Evolutionary conservation across 441 rosid species (phyloP), one percentile per base, ranked within the genome.

Genomic region (Adansonia gregorii): DNA sequence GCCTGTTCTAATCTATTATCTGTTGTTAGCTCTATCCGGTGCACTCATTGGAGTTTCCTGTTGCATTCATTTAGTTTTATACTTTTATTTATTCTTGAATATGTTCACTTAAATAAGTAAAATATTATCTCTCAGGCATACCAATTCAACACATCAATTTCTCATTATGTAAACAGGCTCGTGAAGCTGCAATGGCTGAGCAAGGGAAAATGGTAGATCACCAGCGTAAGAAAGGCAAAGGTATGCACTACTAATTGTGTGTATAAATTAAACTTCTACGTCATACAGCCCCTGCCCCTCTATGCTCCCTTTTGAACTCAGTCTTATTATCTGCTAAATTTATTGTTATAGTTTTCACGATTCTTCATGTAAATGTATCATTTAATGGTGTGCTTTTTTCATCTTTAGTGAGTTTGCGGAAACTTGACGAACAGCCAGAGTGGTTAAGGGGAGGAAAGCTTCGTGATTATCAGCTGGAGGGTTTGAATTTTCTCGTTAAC

Each of bases 401-500:
- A 14, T 76, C 69, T 78, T 78, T 84, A 97, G 99, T 86, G 84
- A 93, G 93, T 88, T 87, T 97, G 76, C 86, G 98, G 84, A 97
- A 91, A 94, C 99, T 97, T 88, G 97, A 97, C 55, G 92, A 97
- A 83, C 99, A 97, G 82, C 99, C 99, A 58, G 97, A 88, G 80
- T 94, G 99, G 99, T 85, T 97, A 77, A 87, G 76, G 83, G 99
- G 95, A 78, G 99, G 99, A 81, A 97, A 89, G 78, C 97, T 97
- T 79, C 99, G 98, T 80, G 99, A 97, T 84, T 97, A 94, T 86
- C 99, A 97, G 80, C 92, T 97, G 41, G 97, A 97, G 85, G 99
- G 99, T 81, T 84, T 97, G 84, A 97, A 94, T 85, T 97, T 97
- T 85, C 98, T 97, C 77, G 98, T 97, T 41, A 97, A 97, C 82